Percentiles rank a stretch among this genome's conserved stretches.
Conservation (phyloP, 2,329 filamentous ascomycete species). For the Gliomastix tumulicola region DNA sequence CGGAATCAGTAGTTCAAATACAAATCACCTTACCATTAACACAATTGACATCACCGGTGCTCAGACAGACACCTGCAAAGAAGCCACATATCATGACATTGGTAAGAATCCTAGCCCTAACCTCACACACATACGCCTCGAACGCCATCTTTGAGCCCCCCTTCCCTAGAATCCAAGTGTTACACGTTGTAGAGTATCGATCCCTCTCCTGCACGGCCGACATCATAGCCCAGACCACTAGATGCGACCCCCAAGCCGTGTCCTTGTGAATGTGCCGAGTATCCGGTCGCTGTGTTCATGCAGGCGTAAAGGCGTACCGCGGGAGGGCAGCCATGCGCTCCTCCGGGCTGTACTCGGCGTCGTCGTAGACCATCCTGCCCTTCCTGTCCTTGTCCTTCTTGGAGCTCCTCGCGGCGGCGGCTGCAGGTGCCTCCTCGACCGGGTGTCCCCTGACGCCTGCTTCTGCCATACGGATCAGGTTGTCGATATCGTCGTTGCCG, state of each 20-base stretch:
- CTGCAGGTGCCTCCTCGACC: too few species aligned
- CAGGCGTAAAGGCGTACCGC: conserved; percentile 57
- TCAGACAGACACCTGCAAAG: too few species aligned
- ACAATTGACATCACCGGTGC: too few species aligned
- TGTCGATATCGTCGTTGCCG: conserved; percentile 55
- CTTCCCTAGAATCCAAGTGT: too few species aligned
- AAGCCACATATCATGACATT: too few species aligned
- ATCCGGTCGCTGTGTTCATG: too few species aligned
- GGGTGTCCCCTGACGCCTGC: conserved; percentile 52
- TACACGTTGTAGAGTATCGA: too few species aligned
- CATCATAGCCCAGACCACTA: conserved; percentile 2
- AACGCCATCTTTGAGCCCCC: too few species aligned
- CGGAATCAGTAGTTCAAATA: too few species aligned
- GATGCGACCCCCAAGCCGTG: background rate
- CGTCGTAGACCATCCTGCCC: conserved; percentile 71
- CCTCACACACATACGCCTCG: conserved; percentile 1
- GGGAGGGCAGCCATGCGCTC: conserved; percentile 79
- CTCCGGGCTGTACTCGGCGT: conserved; percentile 75
- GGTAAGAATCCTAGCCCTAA: too few species aligned
- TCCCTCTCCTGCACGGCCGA: conserved; percentile 1
- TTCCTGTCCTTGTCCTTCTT: conserved; percentile 67
- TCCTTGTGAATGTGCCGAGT: too few species aligned
- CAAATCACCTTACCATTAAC: too few species aligned
- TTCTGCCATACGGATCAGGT: conserved; percentile 58
- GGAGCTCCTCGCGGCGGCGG: conserved; percentile 34